phyloP scores from a whole-genome alignment of 768 basidiomycete genomes.

The Termitomyces sp. region DNA sequence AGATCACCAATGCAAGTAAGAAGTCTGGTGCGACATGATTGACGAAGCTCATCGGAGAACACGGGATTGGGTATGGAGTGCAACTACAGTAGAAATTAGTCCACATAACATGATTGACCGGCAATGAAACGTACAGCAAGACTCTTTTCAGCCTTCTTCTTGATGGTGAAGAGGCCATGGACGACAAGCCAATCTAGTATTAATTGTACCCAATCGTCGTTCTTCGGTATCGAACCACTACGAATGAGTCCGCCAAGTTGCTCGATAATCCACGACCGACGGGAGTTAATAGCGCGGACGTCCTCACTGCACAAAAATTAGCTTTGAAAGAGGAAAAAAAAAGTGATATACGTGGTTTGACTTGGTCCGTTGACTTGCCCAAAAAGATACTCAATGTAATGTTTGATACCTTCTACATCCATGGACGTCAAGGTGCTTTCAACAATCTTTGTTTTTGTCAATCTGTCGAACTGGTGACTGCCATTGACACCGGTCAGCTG shows the following conservation, averaged over 20 bases:
- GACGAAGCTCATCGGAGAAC: conserved; percentile 68
- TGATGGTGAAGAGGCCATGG: conserved; percentile 74
- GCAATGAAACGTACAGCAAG: conserved; percentile 42
- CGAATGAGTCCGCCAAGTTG: conserved; percentile 76
- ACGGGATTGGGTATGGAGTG: conserved; percentile 57
- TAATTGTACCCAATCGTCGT: conserved; percentile 69
- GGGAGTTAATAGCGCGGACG: conserved; percentile 41
- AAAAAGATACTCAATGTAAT: conserved; percentile 71
- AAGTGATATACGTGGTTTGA: conserved; percentile 32
- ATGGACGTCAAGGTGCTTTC: conserved; percentile 77
- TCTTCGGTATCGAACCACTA: conserved; percentile 74
- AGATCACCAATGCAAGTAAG: conserved; percentile 73
- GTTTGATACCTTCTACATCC: conserved; percentile 67
- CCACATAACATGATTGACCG: not conserved
- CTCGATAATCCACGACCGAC: conserved; percentile 80
- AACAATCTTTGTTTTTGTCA: conserved; percentile 90
- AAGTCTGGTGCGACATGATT: conserved; percentile 62
- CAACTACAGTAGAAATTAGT: conserved; percentile 36
- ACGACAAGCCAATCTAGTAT: conserved; percentile 80
- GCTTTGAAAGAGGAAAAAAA: not conserved
- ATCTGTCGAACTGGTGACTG: conserved; percentile 81
- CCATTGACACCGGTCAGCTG: conserved; percentile 83
- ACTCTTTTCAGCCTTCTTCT: conserved; percentile 69
- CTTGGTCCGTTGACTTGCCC: conserved; percentile 50
- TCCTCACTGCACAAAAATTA: conserved; percentile 33